Evolutionary conservation across 768 basidiomycete genomes (phyloP).

Genomic region (Clitopilus hobsonii): DNA sequence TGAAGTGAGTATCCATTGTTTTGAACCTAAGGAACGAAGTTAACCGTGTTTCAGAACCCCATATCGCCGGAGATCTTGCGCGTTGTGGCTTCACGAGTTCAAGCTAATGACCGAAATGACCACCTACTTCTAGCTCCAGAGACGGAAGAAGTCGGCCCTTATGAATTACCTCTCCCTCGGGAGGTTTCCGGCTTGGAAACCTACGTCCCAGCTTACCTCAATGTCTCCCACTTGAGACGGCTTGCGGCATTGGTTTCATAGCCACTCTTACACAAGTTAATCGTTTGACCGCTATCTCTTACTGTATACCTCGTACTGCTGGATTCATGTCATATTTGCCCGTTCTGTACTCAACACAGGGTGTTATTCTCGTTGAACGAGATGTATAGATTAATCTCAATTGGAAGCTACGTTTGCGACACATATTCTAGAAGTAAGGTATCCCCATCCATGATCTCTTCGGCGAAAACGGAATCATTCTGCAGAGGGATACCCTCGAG

Average conservation of each 20-base stretch:
- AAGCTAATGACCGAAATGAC: constrained; percentile 95
- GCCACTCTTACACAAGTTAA: constrained; percentile 15
- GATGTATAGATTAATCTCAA: constrained; percentile 1
- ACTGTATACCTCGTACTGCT: constrained; percentile 39
- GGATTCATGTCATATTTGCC: constrained; percentile 33
- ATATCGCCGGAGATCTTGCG: constrained; percentile 96
- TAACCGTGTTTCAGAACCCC: constrained; percentile 59
- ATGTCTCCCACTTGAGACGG: constrained; percentile 83
- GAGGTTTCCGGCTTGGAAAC: constrained; percentile 97
- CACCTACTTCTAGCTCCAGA: constrained; percentile 94
- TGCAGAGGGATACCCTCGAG: constrained; percentile 19
- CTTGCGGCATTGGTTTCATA: constrained; percentile 84
- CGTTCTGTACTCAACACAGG: constrained; percentile 27
- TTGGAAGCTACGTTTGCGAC: background rate
- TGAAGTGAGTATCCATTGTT: constrained; percentile 53
- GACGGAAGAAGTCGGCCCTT: constrained; percentile 94
- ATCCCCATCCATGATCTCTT: constrained; percentile 53
- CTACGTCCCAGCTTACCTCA: constrained; percentile 89
- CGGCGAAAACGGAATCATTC: constrained; percentile 44
- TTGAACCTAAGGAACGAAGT: background rate
- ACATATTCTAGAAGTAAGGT: constrained; percentile 15
- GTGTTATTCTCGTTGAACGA: constrained; percentile 12
- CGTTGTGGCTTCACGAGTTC: constrained; percentile 93
- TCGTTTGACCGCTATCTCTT: constrained; percentile 24
- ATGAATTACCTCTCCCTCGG: constrained; percentile 88